Evolutionary conservation across 2,329 filamentous ascomycete species (phyloP).

Genomic region (Didymella pomorum): DNA sequence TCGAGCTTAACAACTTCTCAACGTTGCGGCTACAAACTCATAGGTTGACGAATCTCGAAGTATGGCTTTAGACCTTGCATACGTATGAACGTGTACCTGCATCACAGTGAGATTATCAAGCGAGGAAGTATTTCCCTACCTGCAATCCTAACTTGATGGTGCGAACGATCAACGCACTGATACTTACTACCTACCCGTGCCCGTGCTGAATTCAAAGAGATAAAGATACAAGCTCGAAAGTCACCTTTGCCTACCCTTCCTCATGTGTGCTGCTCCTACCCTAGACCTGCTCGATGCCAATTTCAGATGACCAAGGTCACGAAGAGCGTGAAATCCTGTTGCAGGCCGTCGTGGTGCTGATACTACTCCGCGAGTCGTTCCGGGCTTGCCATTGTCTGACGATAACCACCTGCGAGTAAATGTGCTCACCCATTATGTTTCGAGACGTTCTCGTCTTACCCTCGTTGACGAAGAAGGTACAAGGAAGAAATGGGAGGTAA

Average conservation of each 20-base stretch:
- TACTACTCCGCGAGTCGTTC: neutral
- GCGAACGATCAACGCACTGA: constrained; percentile 20
- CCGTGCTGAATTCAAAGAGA: constrained; percentile 12
- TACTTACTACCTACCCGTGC: constrained; percentile 41
- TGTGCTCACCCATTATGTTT: constrained; percentile 38
- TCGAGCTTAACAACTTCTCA: neutral
- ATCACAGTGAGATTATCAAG: constrained; percentile 39
- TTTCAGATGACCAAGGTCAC: neutral
- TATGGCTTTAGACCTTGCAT: neutral
- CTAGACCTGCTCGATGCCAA: neutral
- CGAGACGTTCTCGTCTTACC: constrained; percentile 43
- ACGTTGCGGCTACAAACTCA: too few relatives aligned
- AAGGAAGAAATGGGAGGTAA: constrained; percentile 46
- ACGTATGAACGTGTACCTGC: neutral
- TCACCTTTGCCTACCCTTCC: constrained; percentile 39
- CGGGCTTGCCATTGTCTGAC: neutral
- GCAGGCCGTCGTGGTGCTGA: neutral
- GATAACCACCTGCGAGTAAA: constrained; percentile 6
- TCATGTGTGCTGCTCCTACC: neutral
- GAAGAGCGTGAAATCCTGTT: neutral
- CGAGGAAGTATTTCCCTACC: constrained; percentile 33
- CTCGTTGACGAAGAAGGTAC: constrained; percentile 45
- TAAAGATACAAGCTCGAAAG: constrained; percentile 25
- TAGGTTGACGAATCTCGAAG: too few relatives aligned
- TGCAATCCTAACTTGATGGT: constrained; percentile 41